Base-by-base conservation (phyloP, 805 yeast species). In the Gaillardinia entomophila region DNA sequence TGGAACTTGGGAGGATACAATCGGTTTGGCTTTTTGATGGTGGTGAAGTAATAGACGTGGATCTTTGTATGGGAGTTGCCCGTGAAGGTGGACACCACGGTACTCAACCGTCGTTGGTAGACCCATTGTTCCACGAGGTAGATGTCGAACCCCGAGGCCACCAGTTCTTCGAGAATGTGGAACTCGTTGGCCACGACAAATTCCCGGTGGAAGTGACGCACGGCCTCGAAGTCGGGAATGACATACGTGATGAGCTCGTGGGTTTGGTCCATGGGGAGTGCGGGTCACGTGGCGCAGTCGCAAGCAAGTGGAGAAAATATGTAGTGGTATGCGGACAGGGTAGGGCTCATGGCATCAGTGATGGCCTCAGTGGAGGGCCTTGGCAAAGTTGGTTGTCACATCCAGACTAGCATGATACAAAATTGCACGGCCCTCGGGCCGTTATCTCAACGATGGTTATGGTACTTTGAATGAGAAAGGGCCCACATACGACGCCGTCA, bases 51-150 rank as follows among this genome's bases (percentile, higher is more conserved):
- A 23, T 62, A 52, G 2, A 80, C 95, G 13, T 65, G 55, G 0
- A 87, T 71, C 18, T 60, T 58, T 43, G 87, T 84, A n/a, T 66
- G 65, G 4, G 74, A 51, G 49, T 87, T 84, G 3, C 98, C 98
- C 0, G 97, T 90, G 55, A 74, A 92, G 1, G 90, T 76, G 1
- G 92, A 77, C 12, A 90, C 79, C 4, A 83, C 68, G 1, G 82
- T 69, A 16, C 84, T 78, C 10, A 77, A 61, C 26, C 73, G 66
- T 28, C 97, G 66, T 37, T 79, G 79, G 22, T 82, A 70, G 3
- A 84, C 81, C 98, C 98, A 92, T 55, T 90, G 97, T 54, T 92
- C 97, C 8, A 90, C 95, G 24, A 92, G 67, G 53, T 92, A 92
- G 12, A 84, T 73, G 56, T 92, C 97, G 51, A 82, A 87, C 2